Conservation (phyloP, 2,329 filamentous ascomycete species). For the Neophaeococcomyces mojaviensis region DNA sequence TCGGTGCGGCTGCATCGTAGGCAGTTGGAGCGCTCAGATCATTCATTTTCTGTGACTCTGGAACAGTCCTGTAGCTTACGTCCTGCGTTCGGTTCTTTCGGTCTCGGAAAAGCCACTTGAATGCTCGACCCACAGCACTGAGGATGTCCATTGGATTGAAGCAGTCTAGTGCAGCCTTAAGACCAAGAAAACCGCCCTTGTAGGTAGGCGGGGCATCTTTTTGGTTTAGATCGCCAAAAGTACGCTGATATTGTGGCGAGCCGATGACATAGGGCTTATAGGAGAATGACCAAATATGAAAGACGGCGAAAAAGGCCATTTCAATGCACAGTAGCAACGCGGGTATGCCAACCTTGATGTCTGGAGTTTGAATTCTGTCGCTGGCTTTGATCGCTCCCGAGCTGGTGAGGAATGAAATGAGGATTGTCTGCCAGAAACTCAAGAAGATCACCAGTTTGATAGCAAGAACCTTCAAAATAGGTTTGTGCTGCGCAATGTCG, state of each 20-base stretch:
- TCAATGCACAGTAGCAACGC: conserved; percentile 71
- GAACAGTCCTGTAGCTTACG: conserved; percentile 28
- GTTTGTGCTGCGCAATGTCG: conserved; percentile 60
- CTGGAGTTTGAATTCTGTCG: conserved; percentile 58
- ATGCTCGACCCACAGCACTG: conserved; percentile 69
- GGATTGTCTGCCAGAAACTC: conserved; percentile 72
- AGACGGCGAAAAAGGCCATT: conserved; percentile 70
- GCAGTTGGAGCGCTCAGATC: neutral
- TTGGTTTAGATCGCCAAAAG: conserved; percentile 23
- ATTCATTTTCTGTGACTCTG: conserved; percentile 7
- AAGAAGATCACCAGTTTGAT: conserved; percentile 91
- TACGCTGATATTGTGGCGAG: conserved; percentile 39
- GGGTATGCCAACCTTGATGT: conserved; percentile 75
- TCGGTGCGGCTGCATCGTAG: neutral
- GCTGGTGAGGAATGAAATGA: conserved; percentile 56
- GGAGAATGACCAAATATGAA: conserved; percentile 78
- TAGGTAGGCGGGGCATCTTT: conserved; percentile 40
- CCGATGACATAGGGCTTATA: conserved; percentile 60
- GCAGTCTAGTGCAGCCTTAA: conserved; percentile 61
- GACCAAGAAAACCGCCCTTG: conserved; percentile 56
- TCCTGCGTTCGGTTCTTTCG: conserved; percentile 44
- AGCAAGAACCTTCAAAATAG: conserved; percentile 72
- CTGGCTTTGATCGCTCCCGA: conserved; percentile 58
- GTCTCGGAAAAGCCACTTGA: conserved; percentile 74
- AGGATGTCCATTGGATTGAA: conserved; percentile 77